Base-by-base conservation (phyloP, 73 alveolate species). In the Paramecium pentaurelia region DNA sequence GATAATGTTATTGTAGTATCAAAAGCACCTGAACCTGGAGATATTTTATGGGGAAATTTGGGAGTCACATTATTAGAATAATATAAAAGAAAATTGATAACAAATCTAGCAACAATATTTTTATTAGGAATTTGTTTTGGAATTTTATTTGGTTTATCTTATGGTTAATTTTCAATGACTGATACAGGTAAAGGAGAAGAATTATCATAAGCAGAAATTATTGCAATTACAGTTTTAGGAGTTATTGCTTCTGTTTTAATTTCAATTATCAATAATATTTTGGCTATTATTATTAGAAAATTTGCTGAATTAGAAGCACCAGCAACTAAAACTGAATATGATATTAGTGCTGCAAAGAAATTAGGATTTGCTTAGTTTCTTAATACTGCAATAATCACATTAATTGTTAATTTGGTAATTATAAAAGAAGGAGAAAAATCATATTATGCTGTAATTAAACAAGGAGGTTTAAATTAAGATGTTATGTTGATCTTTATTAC, bases 21-120 rank as follows among this genome's bases (percentile, higher is more conserved):
- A 42, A 44, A 49, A 80, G 91, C 91, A 11, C 91, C 91, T 14
- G 91, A 80, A 45, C 91, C 91, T 3, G 91, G 91, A 25, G 91
- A 80, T 47, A 49, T 80, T 20, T 27, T 80, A 27, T 80, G 91
- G 91, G 28, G 58, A 7, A 80, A 80, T 80, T 47, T 80, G 10
- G 91, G 91, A 80, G 34, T 45, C 9, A n/a, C 71, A 11, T 25
- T 49, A 4, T 47, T 34, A 12, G 71, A 42, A 44, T 9, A 44
- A 49, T 49, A 45, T 27, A 80, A 80, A 80, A 80, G 91, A 80
- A 27, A 44, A 80, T 47, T 49, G 0, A 25, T 49, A 1, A 80
- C 91, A 14, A 80, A 80, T 49, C 1, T 80, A 4, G 91, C 58
- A 22, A 44, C 91, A 20, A 44, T 80, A 20, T 45, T 80, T 5